These are phyloP conservation scores for Leccinum fibrillosum DNA, from an alignment of 768 basidiomycete species.

Conservation along the genomic window DNA sequence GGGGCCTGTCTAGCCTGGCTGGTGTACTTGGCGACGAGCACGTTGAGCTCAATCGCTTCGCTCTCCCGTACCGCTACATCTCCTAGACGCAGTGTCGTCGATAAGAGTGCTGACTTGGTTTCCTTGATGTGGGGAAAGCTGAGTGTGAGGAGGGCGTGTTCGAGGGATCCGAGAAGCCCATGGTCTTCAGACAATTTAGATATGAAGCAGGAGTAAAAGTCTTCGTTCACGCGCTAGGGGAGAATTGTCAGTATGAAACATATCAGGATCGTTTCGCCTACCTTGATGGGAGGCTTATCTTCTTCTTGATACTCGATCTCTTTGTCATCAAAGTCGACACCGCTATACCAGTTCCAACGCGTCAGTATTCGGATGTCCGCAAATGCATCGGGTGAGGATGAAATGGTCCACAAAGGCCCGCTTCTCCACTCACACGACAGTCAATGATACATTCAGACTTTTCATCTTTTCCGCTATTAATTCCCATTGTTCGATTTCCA, in stretches of 20 bases:
- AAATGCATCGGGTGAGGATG: not conserved
- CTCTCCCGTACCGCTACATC: slow-evolving; percentile 61
- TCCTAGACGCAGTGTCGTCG: slow-evolving; percentile 74
- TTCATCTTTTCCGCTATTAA: slow-evolving; percentile 64
- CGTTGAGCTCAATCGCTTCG: slow-evolving; percentile 70
- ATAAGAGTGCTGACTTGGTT: slow-evolving; percentile 62
- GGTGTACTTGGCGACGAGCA: slow-evolving; percentile 82
- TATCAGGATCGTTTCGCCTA: slow-evolving; percentile 26
- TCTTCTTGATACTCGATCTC: slow-evolving; percentile 60
- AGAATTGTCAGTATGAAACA: not conserved
- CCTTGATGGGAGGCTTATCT: slow-evolving; percentile 73
- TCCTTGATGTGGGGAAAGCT: slow-evolving; percentile 57
- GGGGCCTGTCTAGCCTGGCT: slow-evolving; percentile 63
- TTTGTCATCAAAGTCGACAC: slow-evolving; percentile 84
- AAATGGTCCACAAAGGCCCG: not conserved
- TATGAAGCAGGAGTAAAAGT: slow-evolving; percentile 56
- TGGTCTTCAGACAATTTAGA: slow-evolving; percentile 30
- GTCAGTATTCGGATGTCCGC: slow-evolving; percentile 5
- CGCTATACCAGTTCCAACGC: slow-evolving; percentile 43
- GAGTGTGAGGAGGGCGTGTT: slow-evolving; percentile 26
- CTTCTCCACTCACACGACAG: slow-evolving; percentile 59
- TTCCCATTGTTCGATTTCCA: slow-evolving; percentile 77
- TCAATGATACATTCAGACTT: slow-evolving; percentile 51
- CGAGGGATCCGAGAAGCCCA: slow-evolving; percentile 31
- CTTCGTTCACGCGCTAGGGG: slow-evolving; percentile 67